These are phyloP conservation scores for Alloteropsis semialata DNA, from an alignment of 176 grass and related monocot genomes.

Conservation along the genomic window DNA sequence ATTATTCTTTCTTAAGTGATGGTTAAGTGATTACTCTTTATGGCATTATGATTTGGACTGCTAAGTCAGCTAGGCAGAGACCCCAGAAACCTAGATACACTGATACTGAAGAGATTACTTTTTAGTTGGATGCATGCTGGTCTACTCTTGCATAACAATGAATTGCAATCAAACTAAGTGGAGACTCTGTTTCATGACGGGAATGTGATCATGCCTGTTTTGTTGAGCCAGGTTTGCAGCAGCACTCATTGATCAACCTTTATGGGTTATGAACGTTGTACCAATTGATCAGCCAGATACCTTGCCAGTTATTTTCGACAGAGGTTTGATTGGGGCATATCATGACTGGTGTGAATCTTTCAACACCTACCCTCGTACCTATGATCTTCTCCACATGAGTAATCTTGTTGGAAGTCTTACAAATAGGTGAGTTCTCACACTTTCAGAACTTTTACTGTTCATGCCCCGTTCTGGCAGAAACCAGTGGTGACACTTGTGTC, in stretches of 20 bases:
- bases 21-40: not conserved
- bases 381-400: constrained; percentile 85
- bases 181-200: not conserved
- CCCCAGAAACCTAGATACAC: too few relatives aligned
- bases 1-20: not conserved
- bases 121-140: not conserved
- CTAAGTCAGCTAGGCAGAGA: too few relatives aligned
- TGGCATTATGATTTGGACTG: too few relatives aligned
- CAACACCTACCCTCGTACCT: constrained; percentile 93
- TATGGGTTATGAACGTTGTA: constrained; percentile 92
- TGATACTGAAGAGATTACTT: not conserved
- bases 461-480: not conserved
- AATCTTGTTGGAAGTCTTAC: constrained; percentile 66
- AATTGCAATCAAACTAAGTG: not conserved
- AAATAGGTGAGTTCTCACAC: constrained; percentile 40
- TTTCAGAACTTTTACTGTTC: not conserved
- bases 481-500: not conserved
- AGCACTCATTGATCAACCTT: constrained; percentile 62
- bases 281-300: constrained; percentile 56
- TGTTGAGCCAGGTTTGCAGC: constrained; percentile 74
- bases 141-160: not conserved
- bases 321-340: constrained; percentile 89
- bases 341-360: constrained; percentile 96
- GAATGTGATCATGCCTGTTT: constrained; percentile 20
- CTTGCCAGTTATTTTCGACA: constrained; percentile 58